Percentiles rank a stretch among this genome's conserved stretches.
phyloP scores from a whole-genome alignment of 2,329 filamentous ascomycete genomes.

The Cladosporium sp. region DNA sequence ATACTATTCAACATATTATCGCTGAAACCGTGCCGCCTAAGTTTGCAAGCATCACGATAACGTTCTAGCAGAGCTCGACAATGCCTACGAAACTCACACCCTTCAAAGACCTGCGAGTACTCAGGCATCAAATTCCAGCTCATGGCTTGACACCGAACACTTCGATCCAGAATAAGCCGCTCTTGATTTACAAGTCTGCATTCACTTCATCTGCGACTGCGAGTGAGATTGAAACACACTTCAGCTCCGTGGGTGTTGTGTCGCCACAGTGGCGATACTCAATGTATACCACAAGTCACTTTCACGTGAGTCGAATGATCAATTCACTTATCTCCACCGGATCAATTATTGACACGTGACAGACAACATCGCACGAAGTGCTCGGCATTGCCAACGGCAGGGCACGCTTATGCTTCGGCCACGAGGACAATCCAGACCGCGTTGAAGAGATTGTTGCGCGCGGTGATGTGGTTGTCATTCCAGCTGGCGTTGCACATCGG shows the following conservation, averaged over 20 bases:
- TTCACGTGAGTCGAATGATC: slow-evolving; percentile 51
- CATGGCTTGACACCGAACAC: slow-evolving; percentile 65
- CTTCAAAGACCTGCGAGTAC: slow-evolving; percentile 57
- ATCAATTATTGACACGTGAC: neutral
- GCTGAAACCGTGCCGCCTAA: neutral
- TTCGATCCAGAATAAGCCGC: slow-evolving; percentile 62
- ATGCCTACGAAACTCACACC: slow-evolving; percentile 41
- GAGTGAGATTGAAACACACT: slow-evolving; percentile 58
- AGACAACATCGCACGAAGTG: slow-evolving; percentile 63
- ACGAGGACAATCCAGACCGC: slow-evolving; percentile 60
- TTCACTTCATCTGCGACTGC: slow-evolving; percentile 52
- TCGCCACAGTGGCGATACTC: slow-evolving; percentile 67
- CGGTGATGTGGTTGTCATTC: slow-evolving; percentile 67
- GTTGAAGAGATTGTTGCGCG: slow-evolving; percentile 59
- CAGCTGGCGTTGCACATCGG: slow-evolving; percentile 66
- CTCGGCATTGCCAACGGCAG: slow-evolving; percentile 61
- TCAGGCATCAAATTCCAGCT: slow-evolving; percentile 60
- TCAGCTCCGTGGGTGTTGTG: slow-evolving; percentile 57
- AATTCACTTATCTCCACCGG: neutral
- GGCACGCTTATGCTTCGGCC: slow-evolving; percentile 67
- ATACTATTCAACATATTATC: neutral
- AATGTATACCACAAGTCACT: slow-evolving; percentile 68
- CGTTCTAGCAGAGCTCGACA: neutral
- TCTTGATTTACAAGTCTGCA: slow-evolving; percentile 66
- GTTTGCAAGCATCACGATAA: neutral